These are phyloP conservation scores for Euclidium syriacum DNA, from an alignment of 345 rosid species.

Conservation along the genomic window DNA sequence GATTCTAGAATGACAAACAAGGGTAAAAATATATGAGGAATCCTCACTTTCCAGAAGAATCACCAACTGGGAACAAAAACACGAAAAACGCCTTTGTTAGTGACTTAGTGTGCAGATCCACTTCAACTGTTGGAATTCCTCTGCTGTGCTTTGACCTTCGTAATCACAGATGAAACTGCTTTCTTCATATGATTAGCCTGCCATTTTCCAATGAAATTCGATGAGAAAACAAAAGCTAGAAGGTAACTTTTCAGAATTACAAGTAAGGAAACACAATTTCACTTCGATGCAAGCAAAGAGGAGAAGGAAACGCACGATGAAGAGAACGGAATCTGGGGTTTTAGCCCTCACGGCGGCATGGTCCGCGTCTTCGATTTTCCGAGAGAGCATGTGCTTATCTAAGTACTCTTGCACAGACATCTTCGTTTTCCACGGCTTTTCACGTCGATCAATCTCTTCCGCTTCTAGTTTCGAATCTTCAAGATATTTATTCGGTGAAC, in stretches of 20 bases:
- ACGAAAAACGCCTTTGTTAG: conserved; percentile 81
- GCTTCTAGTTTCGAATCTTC: conserved; percentile 1
- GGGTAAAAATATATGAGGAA: not conserved
- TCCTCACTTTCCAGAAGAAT: conserved; percentile 75
- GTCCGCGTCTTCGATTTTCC: conserved; percentile 97
- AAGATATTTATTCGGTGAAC: conserved; percentile 1
- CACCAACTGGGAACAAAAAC: conserved; percentile 82
- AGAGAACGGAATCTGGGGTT: conserved; percentile 89
- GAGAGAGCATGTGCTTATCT: conserved; percentile 85
- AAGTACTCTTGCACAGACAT: conserved; percentile 97
- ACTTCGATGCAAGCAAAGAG: not conserved
- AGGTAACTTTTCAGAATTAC: not conserved
- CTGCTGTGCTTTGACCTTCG: conserved; percentile 82
- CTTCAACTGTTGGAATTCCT: conserved; percentile 94
- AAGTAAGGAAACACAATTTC: not conserved
- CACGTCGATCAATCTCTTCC: not conserved
- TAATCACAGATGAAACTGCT: conserved; percentile 76
- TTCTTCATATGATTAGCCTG: conserved; percentile 97
- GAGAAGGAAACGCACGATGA: conserved; percentile 52
- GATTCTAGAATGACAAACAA: not conserved
- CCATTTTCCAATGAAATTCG: not conserved
- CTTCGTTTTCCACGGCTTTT: conserved; percentile 21
- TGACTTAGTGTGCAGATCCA: conserved; percentile 87
- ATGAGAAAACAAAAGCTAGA: not conserved
- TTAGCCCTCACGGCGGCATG: conserved; percentile 97